Base-by-base conservation (phyloP, 805 yeast genomes). In the Metschnikowia dekortorum region DNA sequence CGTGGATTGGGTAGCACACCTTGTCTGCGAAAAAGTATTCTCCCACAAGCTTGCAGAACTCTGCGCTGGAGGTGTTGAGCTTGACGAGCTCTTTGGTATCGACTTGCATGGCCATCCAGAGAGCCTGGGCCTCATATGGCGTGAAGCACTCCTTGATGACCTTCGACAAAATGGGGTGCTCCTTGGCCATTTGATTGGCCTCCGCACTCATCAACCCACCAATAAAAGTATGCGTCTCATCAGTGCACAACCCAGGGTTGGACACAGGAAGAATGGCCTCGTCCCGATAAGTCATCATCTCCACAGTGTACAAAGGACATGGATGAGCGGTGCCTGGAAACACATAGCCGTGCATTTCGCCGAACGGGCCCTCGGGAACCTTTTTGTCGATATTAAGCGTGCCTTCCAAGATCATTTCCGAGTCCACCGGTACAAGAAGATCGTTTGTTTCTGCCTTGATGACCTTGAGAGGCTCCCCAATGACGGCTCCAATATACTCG, bases 341-440 rank as follows among this genome's bases (percentile, higher is more conserved):
- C 13, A 53, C 54, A 47, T 63, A 63, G n/a, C 66, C 66, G 46
- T 61, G 66, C 65, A 61, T 61, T 33, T 63, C 67, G 26, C 67
- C 66, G 51, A 63, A 62, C n/a, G 66, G 67, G 31, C 66, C 67
- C 43, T 63, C 67, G 2, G 48, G 44, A 16, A 42, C 51, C 11
- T 56, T 47, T 4, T 38, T 7, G 30, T 56, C 51, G 26, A 61
- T 40, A 26, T 58, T 44, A 28, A 63, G 49, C 26, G 57, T 54
- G 8, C 66, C 66, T 46, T 63, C 66, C 26, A 63, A 48, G 13
- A 63, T 64, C 22, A 62, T 61, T 44, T 63, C 66, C 39, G 54
- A 46, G 29, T 55, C 57, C 28, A 61, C 61, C 13, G 67, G 66
- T 8, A 62, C 63, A 14, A 49, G 16, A n/a, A 61, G 49, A n/a